Evolutionary conservation across 2,329 filamentous ascomycete species (phyloP), one percentile per base, ranked within the genome.

Genomic region (Knufia petricola): DNA sequence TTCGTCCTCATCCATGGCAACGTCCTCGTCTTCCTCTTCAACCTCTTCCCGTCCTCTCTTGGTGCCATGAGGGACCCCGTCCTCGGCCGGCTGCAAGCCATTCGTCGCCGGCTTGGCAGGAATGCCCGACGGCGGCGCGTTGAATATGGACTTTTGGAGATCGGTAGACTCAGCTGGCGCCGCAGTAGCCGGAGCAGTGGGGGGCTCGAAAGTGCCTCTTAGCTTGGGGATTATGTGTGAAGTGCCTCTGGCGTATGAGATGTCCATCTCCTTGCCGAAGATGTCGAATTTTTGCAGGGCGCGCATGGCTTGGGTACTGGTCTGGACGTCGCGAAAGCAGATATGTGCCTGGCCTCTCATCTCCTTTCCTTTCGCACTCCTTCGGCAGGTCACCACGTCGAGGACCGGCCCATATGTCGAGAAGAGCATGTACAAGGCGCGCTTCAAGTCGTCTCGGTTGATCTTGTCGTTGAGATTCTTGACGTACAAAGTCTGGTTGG

Each of bases 321-420:
- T 81, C 57, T 95, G 85, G 28, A 90, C 74, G 64, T 98, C 90
- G 50, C 86, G 79, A 65, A 88, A 96, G 12, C 92, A 85, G 52
- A 98, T 73, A 62, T 96, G 92, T 53, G 92, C 92, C 68, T 98
- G 92, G 2, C 92, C 92, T 43, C 92, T 84, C 89, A 96, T 95
- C 69, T 87, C 87, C 65, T 76, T 75, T 1, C 87, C 94, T 70
- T 88, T 94, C 59, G 95, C 74, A 26, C 56, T 53, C 13, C 53
- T 38, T 24, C 57, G 43, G 17, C 19, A 52, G 24, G 87, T 86
- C 42, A 95, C 85, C 17, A 98, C 79, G 64, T 98, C 92, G 50
- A 98, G 78, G 13, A 98, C 85, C 0, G 87, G 81, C 34, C 92
- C 92, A 64, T 95, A 94, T 12, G 88, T 94, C 9, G 88, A 87